Base-by-base conservation (phyloP, 495 filamentous ascomycete genomes). In the Trichoderma virens region DNA sequence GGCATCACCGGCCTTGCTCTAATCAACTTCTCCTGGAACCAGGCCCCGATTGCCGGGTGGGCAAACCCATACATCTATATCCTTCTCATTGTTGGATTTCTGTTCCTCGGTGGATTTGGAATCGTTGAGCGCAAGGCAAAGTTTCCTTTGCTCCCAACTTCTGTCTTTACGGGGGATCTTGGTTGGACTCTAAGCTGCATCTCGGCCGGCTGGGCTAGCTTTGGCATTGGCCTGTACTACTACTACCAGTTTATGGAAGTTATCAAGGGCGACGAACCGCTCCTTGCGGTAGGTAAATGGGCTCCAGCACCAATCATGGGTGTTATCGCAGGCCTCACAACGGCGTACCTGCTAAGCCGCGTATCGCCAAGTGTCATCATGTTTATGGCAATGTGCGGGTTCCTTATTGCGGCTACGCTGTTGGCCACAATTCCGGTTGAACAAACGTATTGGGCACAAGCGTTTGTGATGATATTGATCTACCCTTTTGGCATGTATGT, bases 151-250 rank as follows among this genome's bases (percentile, higher is more conserved):
- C 72, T 90, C 2, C 86, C 86, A 0, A 72, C 79, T 54, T 72
- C 74, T 6, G 76, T 76, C 3, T 75, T 88, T 35, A 78, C 73
- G 0, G 73, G 71, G 16, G 79, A 86, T 38, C 71, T 82, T 3
- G 77, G 74, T 5, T 84, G 83, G 69, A 80, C 86, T 30, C 71
- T 88, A 11, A 80, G 72, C 6, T 82, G 80, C 62, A 75, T 86
- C 23, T 79, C 80, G 1, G 76, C 71, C 27, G 87, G 85, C 3
- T 89, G 86, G 87, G 77, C 76, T 62, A 79, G 75, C 64, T 88
- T 88, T 63, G 85, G 85, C 18, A 85, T 87, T 61, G 80, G 82
- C 72, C 71, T 84, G 63, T 87, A 78, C 70, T 88, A 88, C 69
- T 71, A 75, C 34, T 85, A 75, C 64, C 76, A 83, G 35, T 83